Evolutionary conservation across 371 early-diverging fungal species (phyloP), one percentile per base, ranked within the genome.

Genomic region (Actinomortierella ambigua): DNA sequence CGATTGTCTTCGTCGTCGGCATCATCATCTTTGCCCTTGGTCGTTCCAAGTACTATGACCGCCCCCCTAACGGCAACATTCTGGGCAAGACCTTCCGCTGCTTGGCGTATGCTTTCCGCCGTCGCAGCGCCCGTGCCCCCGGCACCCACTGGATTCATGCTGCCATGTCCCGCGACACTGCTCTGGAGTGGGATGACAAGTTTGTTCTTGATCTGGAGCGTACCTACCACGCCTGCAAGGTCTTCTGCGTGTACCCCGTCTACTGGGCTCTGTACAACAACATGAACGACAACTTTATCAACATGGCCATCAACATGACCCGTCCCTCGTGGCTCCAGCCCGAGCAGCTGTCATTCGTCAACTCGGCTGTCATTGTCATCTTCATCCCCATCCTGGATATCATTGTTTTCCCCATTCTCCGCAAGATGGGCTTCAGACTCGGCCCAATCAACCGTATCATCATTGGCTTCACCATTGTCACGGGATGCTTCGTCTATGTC

Each of bases 251-350:
- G 80, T 90, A 77, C 63, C 90, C 91, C 18, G 67, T 93, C 53
- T 93, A 86, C 82, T 93, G 93, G 93, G 83, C 88, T 23, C 82
- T 87, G 63, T 91, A 91, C 77, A 66, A 75, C 50, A 90, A 93
- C 78, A 90, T 92, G 82, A 79, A 79, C 55, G 88, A 87, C 78
- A 91, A 90, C 75, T 78, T 93, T 69, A 75, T 92, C 46, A 88
- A 87, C 53, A 86, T 85, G 80, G 90, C 88, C 41, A 79, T 80
- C 55, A 85, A 84, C 59, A 93, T 93, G 92, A 61, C 53, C 55
- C 79, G 81, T 8, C 75, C 75, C 50, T 53, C 73, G 73, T 78
- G 90, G 89, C 65, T 85, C 46, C 69, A 85, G 79, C 61, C 89
- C 77, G 88, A 89, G 78, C 78, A 80, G 77, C 62, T 87, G 55